Evolutionary conservation across 805 yeast species (phyloP).

Genomic region (Isabelozyma heimii): DNA sequence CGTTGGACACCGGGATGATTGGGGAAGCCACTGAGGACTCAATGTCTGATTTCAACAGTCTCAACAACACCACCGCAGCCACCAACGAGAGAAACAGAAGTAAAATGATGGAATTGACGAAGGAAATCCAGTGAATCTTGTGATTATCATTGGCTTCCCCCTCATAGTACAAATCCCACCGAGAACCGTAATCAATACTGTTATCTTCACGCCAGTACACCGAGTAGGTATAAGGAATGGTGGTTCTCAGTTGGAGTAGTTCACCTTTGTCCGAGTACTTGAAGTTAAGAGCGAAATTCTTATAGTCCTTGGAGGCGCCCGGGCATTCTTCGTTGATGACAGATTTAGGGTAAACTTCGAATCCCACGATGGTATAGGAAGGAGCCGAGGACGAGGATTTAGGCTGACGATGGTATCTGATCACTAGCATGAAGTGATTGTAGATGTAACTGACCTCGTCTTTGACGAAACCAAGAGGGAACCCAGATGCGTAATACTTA

Average conservation of each 20-base stretch:
- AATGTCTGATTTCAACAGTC: constrained; percentile 53
- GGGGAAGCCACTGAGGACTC: constrained; percentile 12
- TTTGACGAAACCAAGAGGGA: constrained; percentile 72
- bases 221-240: constrained; percentile 77
- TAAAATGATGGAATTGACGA: constrained; percentile 68
- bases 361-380: constrained; percentile 66
- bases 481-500: constrained; percentile 81
- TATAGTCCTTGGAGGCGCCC: constrained; percentile 61
- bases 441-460: constrained; percentile 59
- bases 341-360: constrained; percentile 85
- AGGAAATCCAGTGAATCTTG: constrained; percentile 71
- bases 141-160: constrained; percentile 45
- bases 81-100: constrained; percentile 58
- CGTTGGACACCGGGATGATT: constrained; percentile 8
- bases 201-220: constrained; percentile 86
- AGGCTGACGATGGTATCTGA: constrained; percentile 60
- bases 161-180: constrained; percentile 73
- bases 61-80: constrained; percentile 61
- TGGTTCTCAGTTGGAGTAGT: constrained; percentile 22
- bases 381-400: constrained; percentile 18
- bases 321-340: constrained; percentile 70
- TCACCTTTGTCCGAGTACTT: constrained; percentile 25
- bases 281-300: constrained; percentile 52
- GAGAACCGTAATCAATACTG: constrained; percentile 57
- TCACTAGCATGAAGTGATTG: constrained; percentile 79